phyloP scores from a whole-genome alignment of 495 filamentous ascomycete species.

The Aspergillus nanangensis region DNA sequence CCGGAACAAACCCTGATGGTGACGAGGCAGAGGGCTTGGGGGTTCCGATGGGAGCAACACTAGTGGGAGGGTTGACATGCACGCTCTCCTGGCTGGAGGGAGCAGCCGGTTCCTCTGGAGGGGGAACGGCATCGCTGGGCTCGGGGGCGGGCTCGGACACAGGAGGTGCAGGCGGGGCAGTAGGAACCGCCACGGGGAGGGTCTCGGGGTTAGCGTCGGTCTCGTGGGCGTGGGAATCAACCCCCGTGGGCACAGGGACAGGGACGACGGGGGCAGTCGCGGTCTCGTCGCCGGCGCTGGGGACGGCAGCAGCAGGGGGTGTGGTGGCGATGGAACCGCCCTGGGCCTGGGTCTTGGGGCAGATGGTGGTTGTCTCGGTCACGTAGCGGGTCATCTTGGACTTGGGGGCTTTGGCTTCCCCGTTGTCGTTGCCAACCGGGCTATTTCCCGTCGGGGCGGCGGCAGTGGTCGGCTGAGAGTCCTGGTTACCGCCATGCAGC shows the following conservation, averaged over 20 bases:
- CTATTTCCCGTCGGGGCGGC: too few species aligned
- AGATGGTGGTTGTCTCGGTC: conserved; percentile 15
- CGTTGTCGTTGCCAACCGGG: neutral
- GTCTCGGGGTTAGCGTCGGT: neutral
- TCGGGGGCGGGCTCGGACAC: conserved; percentile 1
- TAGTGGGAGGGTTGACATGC: neutral
- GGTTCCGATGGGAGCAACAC: neutral
- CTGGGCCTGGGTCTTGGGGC: neutral
- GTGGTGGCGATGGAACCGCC: neutral
- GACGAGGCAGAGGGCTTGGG: neutral
- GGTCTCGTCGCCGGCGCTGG: neutral
- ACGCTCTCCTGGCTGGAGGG: conserved; percentile 1
- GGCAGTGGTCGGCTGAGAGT: too few species aligned
- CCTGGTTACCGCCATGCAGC: too few species aligned
- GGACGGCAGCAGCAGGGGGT: neutral
- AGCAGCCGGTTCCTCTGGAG: neutral
- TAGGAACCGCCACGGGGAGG: neutral
- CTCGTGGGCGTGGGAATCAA: conserved; percentile 1
- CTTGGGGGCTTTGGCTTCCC: neutral
- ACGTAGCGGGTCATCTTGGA: conserved; percentile 9
- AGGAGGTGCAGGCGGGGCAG: neutral
- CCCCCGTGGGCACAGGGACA: conserved; percentile 9
- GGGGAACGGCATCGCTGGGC: neutral
- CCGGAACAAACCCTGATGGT: conserved; percentile 7
- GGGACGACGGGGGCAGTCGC: neutral